These are phyloP conservation scores for Aspergillus ellipticus DNA, from an alignment of 495 filamentous ascomycete genomes.

Conservation along the genomic window DNA sequence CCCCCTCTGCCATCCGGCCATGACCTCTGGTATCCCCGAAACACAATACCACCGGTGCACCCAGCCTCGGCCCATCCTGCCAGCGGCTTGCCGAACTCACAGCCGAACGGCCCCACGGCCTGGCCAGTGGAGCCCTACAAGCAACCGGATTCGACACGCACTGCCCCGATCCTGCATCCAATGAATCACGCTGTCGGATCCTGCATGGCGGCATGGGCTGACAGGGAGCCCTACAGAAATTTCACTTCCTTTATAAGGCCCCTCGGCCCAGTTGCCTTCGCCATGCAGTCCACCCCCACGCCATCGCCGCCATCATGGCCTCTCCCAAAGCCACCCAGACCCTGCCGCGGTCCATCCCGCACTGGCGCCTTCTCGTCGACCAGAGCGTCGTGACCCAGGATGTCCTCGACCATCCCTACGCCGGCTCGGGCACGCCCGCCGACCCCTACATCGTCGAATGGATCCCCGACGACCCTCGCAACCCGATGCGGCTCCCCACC, in stretches of 20 bases:
- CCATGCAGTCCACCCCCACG: no score
- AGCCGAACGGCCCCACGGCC: neutral
- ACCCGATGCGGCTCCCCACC: conserved; percentile 54
- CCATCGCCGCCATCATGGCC: neutral
- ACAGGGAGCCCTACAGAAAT: no score
- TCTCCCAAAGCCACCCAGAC: neutral
- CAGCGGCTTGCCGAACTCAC: conserved; percentile 8
- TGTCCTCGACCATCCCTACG: conserved; percentile 52
- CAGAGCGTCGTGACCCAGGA: conserved; percentile 29
- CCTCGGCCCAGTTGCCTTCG: no score
- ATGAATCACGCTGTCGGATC: neutral
- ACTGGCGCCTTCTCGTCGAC: conserved; percentile 28
- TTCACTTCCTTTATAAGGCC: no score
- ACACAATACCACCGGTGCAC: neutral
- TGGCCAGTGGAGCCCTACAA: neutral
- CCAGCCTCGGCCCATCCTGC: neutral
- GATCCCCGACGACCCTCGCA: conserved; percentile 57
- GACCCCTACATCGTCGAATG: conserved; percentile 68
- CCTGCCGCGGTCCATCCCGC: conserved; percentile 18
- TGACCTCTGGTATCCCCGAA: no score
- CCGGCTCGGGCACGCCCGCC: conserved; percentile 59
- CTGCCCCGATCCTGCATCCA: neutral
- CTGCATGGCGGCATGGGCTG: neutral
- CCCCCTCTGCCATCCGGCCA: no score
- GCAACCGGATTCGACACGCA: neutral